Evolutionary conservation across 345 rosid genomes (phyloP), one percentile per base, ranked within the genome.

Genomic region (Heritiera littoralis): DNA sequence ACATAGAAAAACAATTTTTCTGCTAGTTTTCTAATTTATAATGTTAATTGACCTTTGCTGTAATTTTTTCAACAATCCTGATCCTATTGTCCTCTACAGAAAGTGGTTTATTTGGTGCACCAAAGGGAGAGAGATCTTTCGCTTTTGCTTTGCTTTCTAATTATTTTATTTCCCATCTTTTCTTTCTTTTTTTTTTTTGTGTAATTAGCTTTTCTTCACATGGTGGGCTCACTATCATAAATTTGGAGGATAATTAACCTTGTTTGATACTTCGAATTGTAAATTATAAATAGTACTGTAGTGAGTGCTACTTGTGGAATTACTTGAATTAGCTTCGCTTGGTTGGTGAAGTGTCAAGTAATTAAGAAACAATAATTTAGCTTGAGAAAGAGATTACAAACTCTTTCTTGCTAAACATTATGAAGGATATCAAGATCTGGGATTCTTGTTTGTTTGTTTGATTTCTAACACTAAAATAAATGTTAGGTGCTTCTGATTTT

Each of bases 321-420:
- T 13, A 46, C 18, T 9, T 54, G 23, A 54, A 32, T 17, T 54
- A 35, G 20, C 17, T 20, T 52, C 4, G 2, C 9, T 52, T 32
- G 71, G 76, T 74, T 6, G 80, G 76, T 74, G 40, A 59, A 78
- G 69, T 70, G 79, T 60, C 79, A 74, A 67, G 6, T 38, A 70
- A 32, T 51, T 51, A 60, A 9, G 56, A 30, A 76, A 63, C 17
- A 63, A 77, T 77, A 46, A 54, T 55, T 65, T 60, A 43, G 48
- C 45, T 49, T 18, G 52, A 59, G 70, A 75, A 75, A 74, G 11
- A 51, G 61, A 72, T 72, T 72, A 30, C 14, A 32, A 72, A 14
- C 61, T 72, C 75, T 51, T 51, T 72, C 75, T 30, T 54, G 28
- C 28, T 8, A 72, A 14, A 15, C 45, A 52, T 52, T 32, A 52